A percentile compares a stretch with the other conserved stretches of the same genome.
phyloP scores from a whole-genome alignment of 2,329 filamentous ascomycete species.

The Diplodia seriata region DNA sequence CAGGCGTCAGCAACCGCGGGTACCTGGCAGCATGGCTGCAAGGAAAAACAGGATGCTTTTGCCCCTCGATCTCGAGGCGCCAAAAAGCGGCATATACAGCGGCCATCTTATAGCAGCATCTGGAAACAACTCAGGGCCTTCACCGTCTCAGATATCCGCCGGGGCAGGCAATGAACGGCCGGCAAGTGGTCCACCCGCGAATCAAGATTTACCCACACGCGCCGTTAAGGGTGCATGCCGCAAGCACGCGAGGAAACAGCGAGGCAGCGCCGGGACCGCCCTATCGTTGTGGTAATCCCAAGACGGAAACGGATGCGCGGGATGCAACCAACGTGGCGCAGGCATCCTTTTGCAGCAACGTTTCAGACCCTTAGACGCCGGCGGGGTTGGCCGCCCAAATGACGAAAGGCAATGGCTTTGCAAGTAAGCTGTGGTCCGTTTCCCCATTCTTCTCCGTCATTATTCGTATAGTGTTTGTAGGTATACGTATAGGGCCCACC shows the following conservation, averaged over 20 bases:
- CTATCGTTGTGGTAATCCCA: background rate
- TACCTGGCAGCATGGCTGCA: background rate
- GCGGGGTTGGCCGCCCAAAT: background rate
- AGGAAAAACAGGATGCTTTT: background rate
- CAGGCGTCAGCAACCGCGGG: slow-evolving; percentile 2
- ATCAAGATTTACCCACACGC: slow-evolving; percentile 20
- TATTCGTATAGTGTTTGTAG: background rate
- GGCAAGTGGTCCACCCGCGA: background rate
- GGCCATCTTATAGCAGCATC: slow-evolving; percentile 11
- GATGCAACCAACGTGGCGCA: background rate
- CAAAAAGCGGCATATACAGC: slow-evolving; percentile 6
- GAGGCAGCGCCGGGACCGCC: background rate
- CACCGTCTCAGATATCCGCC: slow-evolving; percentile 25
- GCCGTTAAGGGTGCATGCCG: background rate
- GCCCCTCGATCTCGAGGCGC: slow-evolving; percentile 11
- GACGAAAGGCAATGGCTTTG: background rate
- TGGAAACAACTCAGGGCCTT: background rate
- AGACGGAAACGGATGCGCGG: background rate
- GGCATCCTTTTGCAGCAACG: background rate
- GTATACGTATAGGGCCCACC: background rate
- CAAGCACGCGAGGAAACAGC: background rate
- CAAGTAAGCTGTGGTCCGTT: too few relatives aligned
- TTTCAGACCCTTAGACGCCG: background rate
- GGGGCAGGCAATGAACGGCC: slow-evolving; percentile 2
- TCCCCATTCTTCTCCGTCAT: background rate